Percentiles rank a stretch among this genome's conserved stretches.
These are phyloP conservation scores for Chenopodium album DNA, from an alignment of 148 eudicot genomes.

Conservation along the genomic window DNA sequence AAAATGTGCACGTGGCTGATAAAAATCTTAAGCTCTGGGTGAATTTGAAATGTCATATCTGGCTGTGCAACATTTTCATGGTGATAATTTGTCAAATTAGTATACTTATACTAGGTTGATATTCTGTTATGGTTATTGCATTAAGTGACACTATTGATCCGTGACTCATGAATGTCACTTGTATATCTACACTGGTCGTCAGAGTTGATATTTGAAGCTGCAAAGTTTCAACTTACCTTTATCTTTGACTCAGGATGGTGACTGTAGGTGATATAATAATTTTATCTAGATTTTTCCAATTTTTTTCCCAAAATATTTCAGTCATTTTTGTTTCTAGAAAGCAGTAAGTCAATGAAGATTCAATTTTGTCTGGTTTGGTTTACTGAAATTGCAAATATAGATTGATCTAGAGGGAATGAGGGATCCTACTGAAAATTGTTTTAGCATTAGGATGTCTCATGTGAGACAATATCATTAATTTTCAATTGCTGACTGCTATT, in stretches of 20 bases:
- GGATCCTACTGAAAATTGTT: background rate
- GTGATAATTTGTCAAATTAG: background rate
- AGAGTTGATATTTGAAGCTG: background rate
- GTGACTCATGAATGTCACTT: background rate
- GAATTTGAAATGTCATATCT: no score
- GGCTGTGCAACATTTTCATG: background rate
- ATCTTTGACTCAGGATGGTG: background rate
- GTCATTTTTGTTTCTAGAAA: background rate
- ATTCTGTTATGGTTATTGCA: background rate
- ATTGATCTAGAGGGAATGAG: background rate
- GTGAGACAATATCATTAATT: background rate
- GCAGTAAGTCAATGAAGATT: background rate
- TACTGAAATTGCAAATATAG: background rate
- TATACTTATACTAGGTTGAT: background rate
- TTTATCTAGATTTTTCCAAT: slow-evolving; percentile 15
- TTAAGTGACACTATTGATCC: background rate
- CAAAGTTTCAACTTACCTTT: slow-evolving; percentile 1
- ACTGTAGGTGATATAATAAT: slow-evolving; percentile 14
- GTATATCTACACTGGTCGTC: background rate
- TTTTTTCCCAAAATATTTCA: background rate
- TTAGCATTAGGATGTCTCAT: background rate
- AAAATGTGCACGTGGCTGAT: background rate
- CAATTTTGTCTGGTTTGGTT: background rate
- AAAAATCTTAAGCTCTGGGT: background rate
- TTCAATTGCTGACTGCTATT: background rate